Evolutionary conservation across 2,329 filamentous ascomycete genomes (phyloP), one percentile per base, ranked within the genome.

Genomic region (Ceratocystis albifundus): DNA sequence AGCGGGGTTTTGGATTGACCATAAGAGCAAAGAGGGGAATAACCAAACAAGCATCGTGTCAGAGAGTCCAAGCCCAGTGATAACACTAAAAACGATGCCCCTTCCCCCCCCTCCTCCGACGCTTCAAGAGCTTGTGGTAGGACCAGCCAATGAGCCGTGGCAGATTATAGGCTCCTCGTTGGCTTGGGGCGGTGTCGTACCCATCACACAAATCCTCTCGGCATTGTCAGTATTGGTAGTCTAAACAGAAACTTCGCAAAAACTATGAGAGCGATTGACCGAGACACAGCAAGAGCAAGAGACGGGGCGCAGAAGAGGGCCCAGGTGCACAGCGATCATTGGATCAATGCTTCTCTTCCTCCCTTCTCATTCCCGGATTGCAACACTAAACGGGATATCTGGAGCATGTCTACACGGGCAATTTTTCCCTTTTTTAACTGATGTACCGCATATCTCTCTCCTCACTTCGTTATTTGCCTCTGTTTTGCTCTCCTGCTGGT

Each of bases 311-410:
- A 59, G 55, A 59, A 30, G 55, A 59, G 55, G 55, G 30, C 25
- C 20, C 28, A 59, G 28, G 32, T 59, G 28, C 55, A 59, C 55
- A 59, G 28, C 55, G 55, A 59, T 59, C 55, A 59, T 59, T 59
- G 55, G 12, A 59, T 36, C 55, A n/a, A 59, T 32, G 55, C 55
- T 59, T 28, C 48, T 25, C 20, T 50, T 12, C 48, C 48, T 50
- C 48, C 48, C 22, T 22, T 22, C 17, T 22, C 46, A 10, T 22
- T 28, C 22, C 17, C 55, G 12, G 55, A 59, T 28, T 30, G 30
- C 25, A 41, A 41, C 10, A 30, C 55, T n/a, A 28, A 59, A 59
- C 17, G 5, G 55, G 15, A 22, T 7, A n/a, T 36, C 15, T 17
- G 32, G 30, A 36, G 55, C 28, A 15, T 6, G 55, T 36, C 55